Base-by-base conservation (phyloP, 176 grass and related monocot genomes). In the Musa schizocarpa region DNA sequence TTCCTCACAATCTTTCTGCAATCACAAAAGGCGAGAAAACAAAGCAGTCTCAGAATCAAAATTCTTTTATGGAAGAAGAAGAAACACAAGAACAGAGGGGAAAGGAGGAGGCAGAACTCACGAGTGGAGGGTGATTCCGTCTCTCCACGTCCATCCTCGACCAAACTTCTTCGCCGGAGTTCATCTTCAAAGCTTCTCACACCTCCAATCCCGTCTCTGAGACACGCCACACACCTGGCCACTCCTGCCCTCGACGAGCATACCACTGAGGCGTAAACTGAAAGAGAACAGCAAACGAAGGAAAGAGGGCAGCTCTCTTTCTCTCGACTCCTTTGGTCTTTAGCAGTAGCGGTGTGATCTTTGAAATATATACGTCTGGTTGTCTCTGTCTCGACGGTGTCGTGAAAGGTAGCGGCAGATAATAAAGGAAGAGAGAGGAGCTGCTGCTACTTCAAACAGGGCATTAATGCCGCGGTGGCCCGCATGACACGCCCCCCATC, bases 121-220 rank as follows among this genome's bases (percentile, higher is more conserved):
- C 92, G 85, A 81, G 19, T 75, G 82, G 87, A 87, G 92, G 71
- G 63, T 83, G 76, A 58, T 78, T 88, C 65, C 87, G 70, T 73
- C 78, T 83, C 58, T 88, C 87, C 89, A 89, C 90, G 72, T 25
- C 69, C 34, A 72, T 13, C 80, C 75, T 58, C 50, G 9, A 53
- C 8, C 20, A 23, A 57, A 2, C 52, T n/a, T 77, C 25, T 50
- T 48, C 68, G 14, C 51, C 68, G 7, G 19, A 70, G 16, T 48
- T 70, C 68, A 70, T 50, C 10, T 70, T 19, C 10, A 26, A 65
- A 65, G 11, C 63, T 65, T 65, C 8, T 26, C 63, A 65, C 17
- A 3, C 23, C n/a, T 65, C 21, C 24, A n/a, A 27, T 23, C 9
- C 3, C 21, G 13, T 27, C 23, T 13, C 21, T 20, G n/a, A 10